phyloP scores from a whole-genome alignment of 2,329 filamentous ascomycete genomes.

The Leptoxyphium fumago region DNA sequence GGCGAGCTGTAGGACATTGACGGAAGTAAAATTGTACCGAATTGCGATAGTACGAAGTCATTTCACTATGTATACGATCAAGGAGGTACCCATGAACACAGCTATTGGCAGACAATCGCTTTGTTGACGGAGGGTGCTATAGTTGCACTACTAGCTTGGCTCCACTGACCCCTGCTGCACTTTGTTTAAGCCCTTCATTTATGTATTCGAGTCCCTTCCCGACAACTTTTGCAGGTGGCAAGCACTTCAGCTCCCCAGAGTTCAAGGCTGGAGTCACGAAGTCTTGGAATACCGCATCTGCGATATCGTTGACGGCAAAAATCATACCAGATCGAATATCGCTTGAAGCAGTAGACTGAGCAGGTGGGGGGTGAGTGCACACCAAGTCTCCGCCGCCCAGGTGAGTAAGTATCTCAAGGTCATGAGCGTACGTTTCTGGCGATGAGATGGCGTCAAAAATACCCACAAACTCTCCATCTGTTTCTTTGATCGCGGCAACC shows the following conservation, averaged over 20 bases:
- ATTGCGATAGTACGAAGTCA: too few relatives aligned
- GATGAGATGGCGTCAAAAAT: constrained; percentile 24
- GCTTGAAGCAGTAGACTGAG: constrained; percentile 10
- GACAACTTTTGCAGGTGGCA: constrained; percentile 24
- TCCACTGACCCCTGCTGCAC: constrained; percentile 19
- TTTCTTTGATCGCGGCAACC: constrained; percentile 21
- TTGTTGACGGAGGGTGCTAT: neutral
- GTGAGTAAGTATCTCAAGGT: constrained; percentile 14
- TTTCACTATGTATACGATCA: too few relatives aligned
- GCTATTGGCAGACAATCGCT: too few relatives aligned
- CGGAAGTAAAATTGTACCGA: too few relatives aligned
- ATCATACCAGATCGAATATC: constrained; percentile 16
- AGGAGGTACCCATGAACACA: too few relatives aligned
- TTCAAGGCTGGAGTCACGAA: constrained; percentile 22
- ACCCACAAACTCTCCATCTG: constrained; percentile 22
- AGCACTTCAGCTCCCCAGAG: constrained; percentile 16
- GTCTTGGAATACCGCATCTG: constrained; percentile 14
- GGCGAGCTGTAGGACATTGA: too few relatives aligned
- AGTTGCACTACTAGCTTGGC: constrained; percentile 22
- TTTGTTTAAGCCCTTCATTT: constrained; percentile 16
- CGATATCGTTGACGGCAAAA: constrained; percentile 15
- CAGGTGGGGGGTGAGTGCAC: constrained; percentile 4
- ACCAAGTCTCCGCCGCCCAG: constrained; percentile 12
- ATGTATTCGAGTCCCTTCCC: constrained; percentile 22
- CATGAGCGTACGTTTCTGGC: constrained; percentile 4